A percentile compares a stretch with the other conserved stretches of the same genome.
Conservation (phyloP, 73 alveolate species). For the Uronychia setigera region DNA sequence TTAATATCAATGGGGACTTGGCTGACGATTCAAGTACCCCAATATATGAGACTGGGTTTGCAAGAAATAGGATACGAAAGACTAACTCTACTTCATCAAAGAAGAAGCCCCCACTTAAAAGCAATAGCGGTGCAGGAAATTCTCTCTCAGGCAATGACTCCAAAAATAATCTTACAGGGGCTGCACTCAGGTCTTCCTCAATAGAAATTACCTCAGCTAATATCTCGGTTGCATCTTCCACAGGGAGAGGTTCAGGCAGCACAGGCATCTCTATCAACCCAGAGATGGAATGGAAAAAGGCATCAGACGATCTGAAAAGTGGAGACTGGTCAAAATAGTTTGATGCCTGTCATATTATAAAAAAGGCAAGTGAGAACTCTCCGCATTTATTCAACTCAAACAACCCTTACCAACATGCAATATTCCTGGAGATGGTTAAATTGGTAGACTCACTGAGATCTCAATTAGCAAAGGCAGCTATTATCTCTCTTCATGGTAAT, state of each 20-base stretch:
- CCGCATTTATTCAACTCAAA: not conserved
- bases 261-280: not conserved
- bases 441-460: conserved; percentile 52
- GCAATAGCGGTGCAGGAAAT: not conserved
- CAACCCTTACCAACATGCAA: not conserved
- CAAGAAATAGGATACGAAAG: not conserved
- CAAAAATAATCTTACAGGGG: not conserved
- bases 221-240: not conserved
- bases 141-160: not conserved
- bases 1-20: not conserved
- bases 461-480: conserved; percentile 32
- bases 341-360: conserved; percentile 57
- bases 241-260: not conserved
- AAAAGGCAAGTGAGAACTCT: conserved; percentile 17
- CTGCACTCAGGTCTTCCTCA: not conserved
- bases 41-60: not conserved
- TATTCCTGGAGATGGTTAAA: conserved; percentile 34
- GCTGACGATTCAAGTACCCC: not conserved
- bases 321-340: conserved; percentile 61
- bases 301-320: conserved; percentile 1
- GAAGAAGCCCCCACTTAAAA: not conserved
- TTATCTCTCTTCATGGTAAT: not conserved
- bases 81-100: not conserved
- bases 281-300: conserved; percentile 30
- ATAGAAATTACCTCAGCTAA: not conserved